These are phyloP conservation scores for Escallonia herrerae DNA, from an alignment of 129 eudicot genomes.

Conservation along the genomic window DNA sequence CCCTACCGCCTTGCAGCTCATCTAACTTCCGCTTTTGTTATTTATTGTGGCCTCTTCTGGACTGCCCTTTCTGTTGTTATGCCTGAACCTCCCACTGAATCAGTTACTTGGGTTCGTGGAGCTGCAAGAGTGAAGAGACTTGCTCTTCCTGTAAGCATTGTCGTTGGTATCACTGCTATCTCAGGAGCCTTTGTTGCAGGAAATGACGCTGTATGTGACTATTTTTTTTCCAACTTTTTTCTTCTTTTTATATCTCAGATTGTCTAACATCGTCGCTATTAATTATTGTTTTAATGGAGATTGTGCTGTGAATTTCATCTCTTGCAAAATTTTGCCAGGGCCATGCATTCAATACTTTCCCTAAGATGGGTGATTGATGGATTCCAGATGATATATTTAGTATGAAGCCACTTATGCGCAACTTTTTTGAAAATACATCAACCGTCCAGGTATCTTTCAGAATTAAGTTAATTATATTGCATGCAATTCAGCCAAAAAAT, in stretches of 20 bases:
- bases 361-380: constrained; percentile 98
- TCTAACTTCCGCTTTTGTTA: constrained; percentile 83
- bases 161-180: constrained; percentile 89
- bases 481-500: too few species aligned
- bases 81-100: constrained; percentile 97
- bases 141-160: constrained; percentile 71
- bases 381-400: constrained; percentile 80
- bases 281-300: neutral
- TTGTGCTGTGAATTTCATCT: neutral
- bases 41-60: constrained; percentile 91
- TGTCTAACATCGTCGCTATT: neutral
- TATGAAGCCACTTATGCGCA: constrained; percentile 79
- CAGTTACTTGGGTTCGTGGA: constrained; percentile 73
- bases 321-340: constrained; percentile 42
- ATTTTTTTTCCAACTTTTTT: neutral
- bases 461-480: neutral
- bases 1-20: constrained; percentile 97
- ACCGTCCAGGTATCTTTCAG: constrained; percentile 67
- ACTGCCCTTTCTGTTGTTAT: constrained; percentile 92
- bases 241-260: too few species aligned
- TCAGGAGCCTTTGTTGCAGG: constrained; percentile 99
- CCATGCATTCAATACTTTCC: constrained; percentile 87
- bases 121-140: constrained; percentile 86
- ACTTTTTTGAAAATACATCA: constrained; percentile 90
- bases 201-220: constrained; percentile 82